phyloP scores from a whole-genome alignment of 768 basidiomycete genomes.

The Asterophora lycoperdoides region DNA sequence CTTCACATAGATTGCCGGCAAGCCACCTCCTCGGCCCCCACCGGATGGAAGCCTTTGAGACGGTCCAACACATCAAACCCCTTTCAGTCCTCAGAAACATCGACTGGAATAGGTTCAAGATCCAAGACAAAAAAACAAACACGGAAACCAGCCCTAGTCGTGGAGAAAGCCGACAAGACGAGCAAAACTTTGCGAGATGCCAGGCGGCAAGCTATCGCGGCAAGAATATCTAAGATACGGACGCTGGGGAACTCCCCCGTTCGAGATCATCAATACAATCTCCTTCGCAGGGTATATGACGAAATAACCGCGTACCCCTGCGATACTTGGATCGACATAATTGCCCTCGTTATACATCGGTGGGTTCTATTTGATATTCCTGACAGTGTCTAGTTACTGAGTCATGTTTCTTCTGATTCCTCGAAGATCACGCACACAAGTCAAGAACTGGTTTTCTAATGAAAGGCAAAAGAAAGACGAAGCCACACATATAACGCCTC shows the following conservation, averaged over 20 bases:
- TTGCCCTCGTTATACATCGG: constrained; percentile 56
- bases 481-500: constrained; percentile 12
- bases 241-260: constrained; percentile 54
- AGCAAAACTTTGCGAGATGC: constrained; percentile 28
- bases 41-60: constrained; percentile 23
- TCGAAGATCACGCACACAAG: constrained; percentile 51
- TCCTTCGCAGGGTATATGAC: constrained; percentile 61
- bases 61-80: constrained; percentile 28
- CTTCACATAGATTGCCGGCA: constrained; percentile 24
- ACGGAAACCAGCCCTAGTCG: constrained; percentile 21
- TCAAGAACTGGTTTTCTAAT: constrained; percentile 69
- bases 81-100: constrained; percentile 11
- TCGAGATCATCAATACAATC: constrained; percentile 50
- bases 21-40: constrained; percentile 14
- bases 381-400: not conserved
- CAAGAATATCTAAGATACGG: constrained; percentile 36
- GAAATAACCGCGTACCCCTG: constrained; percentile 64
- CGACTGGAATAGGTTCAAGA: constrained; percentile 22
- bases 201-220: constrained; percentile 27
- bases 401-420: not conserved
- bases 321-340: constrained; percentile 56
- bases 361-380: constrained; percentile 20
- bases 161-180: constrained; percentile 20
- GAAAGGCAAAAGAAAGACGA: constrained; percentile 47
- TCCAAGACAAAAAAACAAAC: constrained; percentile 23